Evolutionary conservation across 768 basidiomycete species (phyloP).

Genomic region (Calvatia gigantea): DNA sequence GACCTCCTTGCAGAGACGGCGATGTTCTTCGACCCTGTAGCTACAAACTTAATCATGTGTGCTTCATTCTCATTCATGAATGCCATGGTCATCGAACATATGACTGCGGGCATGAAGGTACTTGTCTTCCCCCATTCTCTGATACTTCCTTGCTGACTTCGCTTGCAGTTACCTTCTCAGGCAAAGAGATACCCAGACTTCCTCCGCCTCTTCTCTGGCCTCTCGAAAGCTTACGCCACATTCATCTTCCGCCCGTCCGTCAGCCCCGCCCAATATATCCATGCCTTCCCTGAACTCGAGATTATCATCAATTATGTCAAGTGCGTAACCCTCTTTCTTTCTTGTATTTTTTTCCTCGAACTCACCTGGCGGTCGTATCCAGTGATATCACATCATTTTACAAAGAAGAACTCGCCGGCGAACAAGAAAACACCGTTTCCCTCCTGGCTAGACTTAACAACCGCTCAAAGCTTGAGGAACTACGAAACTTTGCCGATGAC

Average conservation of each 20-base stretch:
- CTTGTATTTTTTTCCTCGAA: too few relatives aligned
- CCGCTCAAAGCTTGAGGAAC: conserved; percentile 24
- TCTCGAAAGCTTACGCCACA: conserved; percentile 12
- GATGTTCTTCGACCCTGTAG: conserved; percentile 8
- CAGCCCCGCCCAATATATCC: conserved; percentile 11
- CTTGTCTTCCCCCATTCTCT: not conserved
- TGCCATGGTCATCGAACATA: conserved; percentile 9
- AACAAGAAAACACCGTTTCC: conserved; percentile 33
- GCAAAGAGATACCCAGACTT: conserved; percentile 11
- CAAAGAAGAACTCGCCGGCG: conserved; percentile 34
- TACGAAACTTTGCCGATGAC: conserved; percentile 21
- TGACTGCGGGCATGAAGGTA: conserved; percentile 8
- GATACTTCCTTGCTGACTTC: not conserved
- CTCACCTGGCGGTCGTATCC: not conserved
- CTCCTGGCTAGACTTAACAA: conserved; percentile 21
- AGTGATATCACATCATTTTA: conserved; percentile 41
- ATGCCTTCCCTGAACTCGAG: conserved; percentile 10
- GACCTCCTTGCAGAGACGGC: conserved; percentile 8
- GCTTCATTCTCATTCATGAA: conserved; percentile 13
- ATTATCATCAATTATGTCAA: conserved; percentile 12
- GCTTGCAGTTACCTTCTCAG: conserved; percentile 4
- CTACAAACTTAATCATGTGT: conserved; percentile 9
- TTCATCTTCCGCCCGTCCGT: conserved; percentile 13
- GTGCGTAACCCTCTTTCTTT: not conserved
- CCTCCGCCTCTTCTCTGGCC: conserved; percentile 12